These are phyloP conservation scores for Xanthoconium separans DNA, from an alignment of 1,284 basidiomycete genomes.

Conservation along the genomic window DNA sequence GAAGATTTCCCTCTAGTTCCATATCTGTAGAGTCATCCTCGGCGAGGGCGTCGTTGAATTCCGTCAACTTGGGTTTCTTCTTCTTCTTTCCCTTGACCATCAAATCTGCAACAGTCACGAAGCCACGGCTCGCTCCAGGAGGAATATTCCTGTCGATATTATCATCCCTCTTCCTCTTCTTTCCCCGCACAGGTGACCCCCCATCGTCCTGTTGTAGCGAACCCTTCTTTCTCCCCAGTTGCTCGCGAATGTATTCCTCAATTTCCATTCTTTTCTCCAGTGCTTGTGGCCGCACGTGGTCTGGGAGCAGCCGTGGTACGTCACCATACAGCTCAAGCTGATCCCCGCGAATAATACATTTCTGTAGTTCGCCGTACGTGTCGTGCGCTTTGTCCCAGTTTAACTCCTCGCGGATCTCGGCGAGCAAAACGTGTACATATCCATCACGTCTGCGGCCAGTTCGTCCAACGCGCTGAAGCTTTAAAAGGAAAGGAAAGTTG, in stretches of 20 bases:
- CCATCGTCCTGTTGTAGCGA: slow-evolving; percentile 22
- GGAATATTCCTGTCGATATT: slow-evolving; percentile 68
- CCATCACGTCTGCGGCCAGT: slow-evolving; percentile 95
- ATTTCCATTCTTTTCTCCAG: slow-evolving; percentile 84
- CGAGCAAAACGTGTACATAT: slow-evolving; percentile 88
- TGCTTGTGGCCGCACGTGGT: slow-evolving; percentile 72
- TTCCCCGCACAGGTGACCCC: slow-evolving; percentile 35
- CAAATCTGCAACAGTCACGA: slow-evolving; percentile 62
- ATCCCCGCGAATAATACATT: slow-evolving; percentile 82
- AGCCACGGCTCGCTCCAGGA: slow-evolving; percentile 57
- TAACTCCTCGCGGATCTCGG: slow-evolving; percentile 86
- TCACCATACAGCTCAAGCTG: slow-evolving; percentile 92
- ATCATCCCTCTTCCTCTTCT: slow-evolving; percentile 71
- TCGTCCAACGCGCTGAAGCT: slow-evolving; percentile 95
- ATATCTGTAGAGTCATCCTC: slow-evolving; percentile 63
- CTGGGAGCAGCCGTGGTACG: slow-evolving; percentile 84
- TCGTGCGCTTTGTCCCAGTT: slow-evolving; percentile 92
- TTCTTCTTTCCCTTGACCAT: slow-evolving; percentile 41
- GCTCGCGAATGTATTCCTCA: slow-evolving; percentile 64
- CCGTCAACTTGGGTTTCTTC: slow-evolving; percentile 44
- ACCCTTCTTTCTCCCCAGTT: slow-evolving; percentile 39
- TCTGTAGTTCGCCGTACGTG: slow-evolving; percentile 88
- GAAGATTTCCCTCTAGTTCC: slow-evolving; percentile 53
- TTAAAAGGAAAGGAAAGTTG: slow-evolving; percentile 2
- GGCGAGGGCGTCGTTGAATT: slow-evolving; percentile 40